Base-by-base conservation (phyloP, 495 filamentous ascomycete genomes). In the Trypethelium eluteriae region DNA sequence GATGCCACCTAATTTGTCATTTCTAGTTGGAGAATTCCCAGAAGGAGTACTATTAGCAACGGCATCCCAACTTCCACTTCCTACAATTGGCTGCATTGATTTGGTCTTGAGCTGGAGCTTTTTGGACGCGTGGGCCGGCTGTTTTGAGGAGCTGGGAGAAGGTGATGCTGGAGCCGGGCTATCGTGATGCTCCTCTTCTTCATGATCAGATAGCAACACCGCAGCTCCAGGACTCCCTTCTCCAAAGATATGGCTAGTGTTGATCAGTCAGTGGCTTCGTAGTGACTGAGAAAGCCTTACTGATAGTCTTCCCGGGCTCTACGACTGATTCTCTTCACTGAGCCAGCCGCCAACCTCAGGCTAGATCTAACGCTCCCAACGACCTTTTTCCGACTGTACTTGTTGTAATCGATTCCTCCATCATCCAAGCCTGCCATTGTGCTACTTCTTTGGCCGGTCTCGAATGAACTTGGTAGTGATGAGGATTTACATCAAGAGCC, bases 261-360 rank as follows among this genome's bases (percentile, higher is more conserved):
- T 59, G 32, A 9, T 59, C 32, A 59, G 53, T 36, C 5, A 36
- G 36, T 7, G 32, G 9, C 18, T 36, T 14, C 36, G 11, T 59
- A n/a, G 32, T 11, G 10, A 7, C 3, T 34, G 53, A 14, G 7
- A 6, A 36, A 10, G 7, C 36, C 53, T 36, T 59, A 59, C 53
- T 59, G 53, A 36, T 36, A 36, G 18, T 59, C 53, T 59, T 59
- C 53, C 36, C 53, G 53, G 14, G 53, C 53, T 36, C 53, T 59
- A 32, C 53, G 53, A 59, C 53, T 59, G 5, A 59, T 59, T 9
- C 25, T 35, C 14, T 32, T 11, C 53, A 59, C 2, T 35, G 53
- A 59, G 9, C 18, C 32, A 36, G 25, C 18, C 18, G 53, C 53
- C 25, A 59, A 35, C 2, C 32, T 59, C 25, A 59, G 36, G 32